Conservation (phyloP, 2,329 filamentous ascomycete genomes). For the Bipolaris bicolor region DNA sequence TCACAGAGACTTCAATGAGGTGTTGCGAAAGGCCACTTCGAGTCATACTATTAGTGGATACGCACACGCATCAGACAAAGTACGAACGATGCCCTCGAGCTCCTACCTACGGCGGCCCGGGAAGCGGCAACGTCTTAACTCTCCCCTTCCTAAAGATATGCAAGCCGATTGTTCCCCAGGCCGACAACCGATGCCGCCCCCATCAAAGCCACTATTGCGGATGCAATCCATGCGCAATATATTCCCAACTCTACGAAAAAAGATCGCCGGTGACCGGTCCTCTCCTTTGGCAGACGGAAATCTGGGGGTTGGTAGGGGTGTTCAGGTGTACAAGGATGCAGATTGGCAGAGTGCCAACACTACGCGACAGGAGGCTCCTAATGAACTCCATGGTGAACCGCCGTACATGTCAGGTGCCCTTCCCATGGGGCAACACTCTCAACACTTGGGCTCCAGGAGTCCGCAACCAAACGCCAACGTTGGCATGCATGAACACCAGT, state of each 20-base stretch:
- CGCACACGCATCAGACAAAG: constrained; percentile 19
- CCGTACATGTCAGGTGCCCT: constrained; percentile 37
- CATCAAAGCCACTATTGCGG: constrained; percentile 33
- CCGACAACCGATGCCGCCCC: constrained; percentile 50
- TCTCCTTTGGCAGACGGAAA: constrained; percentile 3
- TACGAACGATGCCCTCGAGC: constrained; percentile 12
- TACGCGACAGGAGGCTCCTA: not conserved
- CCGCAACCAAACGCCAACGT: constrained; percentile 9
- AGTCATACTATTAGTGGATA: constrained; percentile 37
- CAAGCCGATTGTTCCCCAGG: constrained; percentile 26
- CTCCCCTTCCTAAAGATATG: constrained; percentile 27
- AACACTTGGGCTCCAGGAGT: constrained; percentile 3
- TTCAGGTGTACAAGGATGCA: constrained; percentile 22
- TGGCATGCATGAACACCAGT: constrained; percentile 11
- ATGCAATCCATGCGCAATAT: constrained; percentile 39
- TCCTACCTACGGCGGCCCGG: constrained; percentile 28
- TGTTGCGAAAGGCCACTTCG: constrained; percentile 25
- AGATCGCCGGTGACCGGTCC: constrained; percentile 19
- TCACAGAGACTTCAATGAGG: not conserved
- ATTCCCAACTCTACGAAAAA: constrained; percentile 33
- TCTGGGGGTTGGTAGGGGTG: constrained; percentile 2
- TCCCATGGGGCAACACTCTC: constrained; percentile 17
- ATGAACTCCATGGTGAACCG: constrained; percentile 11
- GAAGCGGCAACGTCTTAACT: constrained; percentile 45
- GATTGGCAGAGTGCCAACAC: constrained; percentile 14